Evolutionary conservation across 192 early-diverging fungal species (phyloP), one percentile per base, ranked within the genome.

Genomic region (Umbelopsis sp.): DNA sequence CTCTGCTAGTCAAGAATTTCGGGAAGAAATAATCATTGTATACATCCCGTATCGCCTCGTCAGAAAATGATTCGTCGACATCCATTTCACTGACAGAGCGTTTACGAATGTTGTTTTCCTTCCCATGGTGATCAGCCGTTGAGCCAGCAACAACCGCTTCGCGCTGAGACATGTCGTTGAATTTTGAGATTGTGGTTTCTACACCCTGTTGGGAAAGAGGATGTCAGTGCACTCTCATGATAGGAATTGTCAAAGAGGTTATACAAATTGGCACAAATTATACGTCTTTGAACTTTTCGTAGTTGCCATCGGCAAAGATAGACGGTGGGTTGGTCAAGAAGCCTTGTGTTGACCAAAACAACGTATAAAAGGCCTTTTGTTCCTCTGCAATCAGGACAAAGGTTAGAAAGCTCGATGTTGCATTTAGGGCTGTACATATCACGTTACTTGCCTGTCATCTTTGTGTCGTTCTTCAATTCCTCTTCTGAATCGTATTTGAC

Each of bases 271-370:
- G 7, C 38, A 41, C 44, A 21, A 34, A 43, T n/a, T 44, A 62
- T 68, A 82, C 85, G 69, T 76, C 73, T 76, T 78, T 65, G 25
- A 80, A 80, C 68, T 78, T 65, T 12, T 74, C 70, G 47, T 86
- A 83, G 51, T 82, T 72, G 0, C 73, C 66, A 1, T 74, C 59
- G 16, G 73, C 53, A 45, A 89, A 74, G 0, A 91, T 62, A 7
- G 78, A 70, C 8, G 78, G 69, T 9, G 95, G 95, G 54, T 91
- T 90, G 41, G 87, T 83, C 75, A 96, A 94, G 74, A 81, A 92
- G 34, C 74, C 69, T 65, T 96, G 96, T 31, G 93, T 83, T 12
- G 83, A 74, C 96, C 96, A 96, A 51, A 97, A 95, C 45, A 81
- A 77, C 29, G 82, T 84, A 71, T 95, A 94, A 70, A 94, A 81